Evolutionary conservation across 2,329 filamentous ascomycete species (phyloP).

Genomic region (Hymenoscyphus infarciens): DNA sequence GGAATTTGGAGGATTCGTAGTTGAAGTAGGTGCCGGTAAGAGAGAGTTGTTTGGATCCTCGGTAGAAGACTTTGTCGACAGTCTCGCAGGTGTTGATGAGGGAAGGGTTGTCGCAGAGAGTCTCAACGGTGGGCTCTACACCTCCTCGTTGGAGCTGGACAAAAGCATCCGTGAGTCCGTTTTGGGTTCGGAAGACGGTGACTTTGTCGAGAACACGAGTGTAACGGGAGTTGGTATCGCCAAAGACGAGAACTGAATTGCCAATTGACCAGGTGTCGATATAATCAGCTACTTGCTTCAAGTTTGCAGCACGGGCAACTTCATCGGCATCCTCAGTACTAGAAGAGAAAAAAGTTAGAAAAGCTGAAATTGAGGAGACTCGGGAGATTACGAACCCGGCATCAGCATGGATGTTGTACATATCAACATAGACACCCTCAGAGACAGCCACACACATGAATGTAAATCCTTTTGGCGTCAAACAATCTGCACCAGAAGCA

Average conservation of each 20-base stretch:
- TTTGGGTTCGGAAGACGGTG: constrained; percentile 46
- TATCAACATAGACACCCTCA: constrained; percentile 54
- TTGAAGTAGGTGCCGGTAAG: constrained; percentile 48
- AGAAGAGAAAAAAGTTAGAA: not conserved
- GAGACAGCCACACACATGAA: constrained; percentile 57
- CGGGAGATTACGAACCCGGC: constrained; percentile 45
- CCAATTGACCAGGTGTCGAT: constrained; percentile 53
- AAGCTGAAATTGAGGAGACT: not conserved
- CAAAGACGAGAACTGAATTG: constrained; percentile 60
- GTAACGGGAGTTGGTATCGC: constrained; percentile 65
- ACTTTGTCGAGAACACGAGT: constrained; percentile 53
- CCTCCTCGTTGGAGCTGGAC: constrained; percentile 51
- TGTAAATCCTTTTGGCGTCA: constrained; percentile 68
- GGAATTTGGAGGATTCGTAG: constrained; percentile 55
- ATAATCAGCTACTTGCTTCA: constrained; percentile 56
- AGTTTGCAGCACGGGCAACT: constrained; percentile 53
- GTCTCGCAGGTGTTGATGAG: constrained; percentile 55
- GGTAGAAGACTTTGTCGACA: constrained; percentile 62
- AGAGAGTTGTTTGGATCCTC: constrained; percentile 44
- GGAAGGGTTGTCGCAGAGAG: constrained; percentile 56
- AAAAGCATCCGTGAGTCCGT: constrained; percentile 56
- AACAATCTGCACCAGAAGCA: constrained; percentile 54
- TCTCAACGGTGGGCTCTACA: constrained; percentile 41
- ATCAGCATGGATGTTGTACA: constrained; percentile 66
- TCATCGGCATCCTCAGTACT: constrained; percentile 48